Base-by-base conservation (phyloP, 345 rosid genomes). In the Gossypium thurberi region DNA sequence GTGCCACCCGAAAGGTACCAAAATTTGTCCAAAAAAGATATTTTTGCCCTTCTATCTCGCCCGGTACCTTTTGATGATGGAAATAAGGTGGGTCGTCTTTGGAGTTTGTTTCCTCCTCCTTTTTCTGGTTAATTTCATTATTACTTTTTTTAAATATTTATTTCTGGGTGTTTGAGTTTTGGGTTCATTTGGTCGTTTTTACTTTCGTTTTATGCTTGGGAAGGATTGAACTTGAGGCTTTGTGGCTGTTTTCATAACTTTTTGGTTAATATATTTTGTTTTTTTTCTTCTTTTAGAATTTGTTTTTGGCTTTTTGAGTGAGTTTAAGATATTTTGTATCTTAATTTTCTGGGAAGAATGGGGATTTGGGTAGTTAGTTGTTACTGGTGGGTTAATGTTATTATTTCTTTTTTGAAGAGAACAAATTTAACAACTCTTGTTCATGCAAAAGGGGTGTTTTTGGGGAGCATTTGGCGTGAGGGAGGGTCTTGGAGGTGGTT, bases 31-130 rank as follows among this genome's bases (percentile, higher is more conserved):
- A 94, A 88, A 82, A 94, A 94, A 71, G 91, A 86, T 71, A 89
- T 94, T 15, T 94, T 90, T 80, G 97, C 94, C 33, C 85, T 90
- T 72, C 95, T 94, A 44, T 92, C 97, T 23, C 85, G 93, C 3
- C 93, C 97, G 0, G 74, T 92, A 17, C 87, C 90, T 1, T 87
- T 94, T 71, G 91, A 89, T 2, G 90, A 86, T 65, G 98, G 87
- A 52, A 81, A 82, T 55, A 94, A 90, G 96, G 98, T 91, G 1
- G 14, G 79, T 59, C 2, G 5, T 61, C 9, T 6, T 50, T 46
- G 13, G 23, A 25, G 48, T 8, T 46, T 33, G 7, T 44, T 59
- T 33, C 23, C 9, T 7, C 15, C 8, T 37, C 23, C 37, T 11
- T 20, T 43, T 51, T 62, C 25, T 59, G 1, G 20, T 73, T 73